Percentiles rank a stretch among this genome's conserved stretches.
Conservation (phyloP, 805 yeast genomes). For the Metschnikowia arizonensis region DNA sequence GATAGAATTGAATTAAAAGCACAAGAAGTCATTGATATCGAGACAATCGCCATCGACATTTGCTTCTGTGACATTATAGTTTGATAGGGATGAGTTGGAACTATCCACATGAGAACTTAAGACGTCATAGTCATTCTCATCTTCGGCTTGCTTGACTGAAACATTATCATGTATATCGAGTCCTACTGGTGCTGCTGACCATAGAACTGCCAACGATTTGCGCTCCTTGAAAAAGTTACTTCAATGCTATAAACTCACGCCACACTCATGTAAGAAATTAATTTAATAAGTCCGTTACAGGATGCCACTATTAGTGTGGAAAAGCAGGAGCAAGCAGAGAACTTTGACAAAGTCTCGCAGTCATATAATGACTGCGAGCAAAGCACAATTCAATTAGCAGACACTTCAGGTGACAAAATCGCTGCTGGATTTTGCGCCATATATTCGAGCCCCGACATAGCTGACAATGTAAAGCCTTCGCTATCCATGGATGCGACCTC, state of each 20-base stretch:
- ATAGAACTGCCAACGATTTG: conserved; percentile 3
- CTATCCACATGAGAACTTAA: conserved; percentile 8
- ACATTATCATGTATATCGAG: conserved; percentile 24
- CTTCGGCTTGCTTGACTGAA: neutral
- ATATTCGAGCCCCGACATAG: conserved; percentile 25
- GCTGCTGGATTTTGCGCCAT: conserved; percentile 48
- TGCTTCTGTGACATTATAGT: conserved; percentile 3
- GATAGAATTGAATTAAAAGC: conserved; percentile 21
- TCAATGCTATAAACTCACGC: conserved; percentile 30
- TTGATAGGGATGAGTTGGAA: conserved; percentile 8
- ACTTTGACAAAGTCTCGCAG: conserved; percentile 10
- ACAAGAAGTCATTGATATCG: conserved; percentile 31
- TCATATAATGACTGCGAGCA: conserved; percentile 1
- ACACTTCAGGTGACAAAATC: conserved; percentile 30
- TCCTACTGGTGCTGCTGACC: conserved; percentile 43
- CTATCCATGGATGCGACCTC: neutral
- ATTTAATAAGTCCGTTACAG: conserved; percentile 4
- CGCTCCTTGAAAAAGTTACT: conserved; percentile 23
- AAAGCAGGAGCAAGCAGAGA: conserved; percentile 29
- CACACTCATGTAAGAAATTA: conserved; percentile 12
- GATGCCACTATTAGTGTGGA: conserved; percentile 2
- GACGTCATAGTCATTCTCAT: neutral
- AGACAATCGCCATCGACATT: conserved; percentile 18
- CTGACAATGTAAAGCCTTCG: conserved; percentile 11
- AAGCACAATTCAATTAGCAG: conserved; percentile 1